phyloP scores from a whole-genome alignment of 176 grass and related monocot genomes.

The Triticum timopheevii region DNA sequence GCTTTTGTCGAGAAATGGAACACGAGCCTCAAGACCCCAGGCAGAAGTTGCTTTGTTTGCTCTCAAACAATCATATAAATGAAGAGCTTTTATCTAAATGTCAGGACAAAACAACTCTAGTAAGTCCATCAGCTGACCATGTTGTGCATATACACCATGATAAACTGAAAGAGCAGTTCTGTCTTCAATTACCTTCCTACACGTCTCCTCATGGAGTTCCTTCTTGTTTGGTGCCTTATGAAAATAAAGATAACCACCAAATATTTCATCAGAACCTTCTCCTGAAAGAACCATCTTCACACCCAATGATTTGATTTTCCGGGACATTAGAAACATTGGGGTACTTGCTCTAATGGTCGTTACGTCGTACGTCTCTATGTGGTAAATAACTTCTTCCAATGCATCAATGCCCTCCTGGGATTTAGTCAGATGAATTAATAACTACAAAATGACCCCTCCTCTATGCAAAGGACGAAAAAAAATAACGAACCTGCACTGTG shows the following conservation, averaged over 20 bases:
- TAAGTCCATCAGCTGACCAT: constrained; percentile 15
- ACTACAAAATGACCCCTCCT: not conserved
- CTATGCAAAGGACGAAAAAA: not conserved
- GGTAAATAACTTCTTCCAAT: constrained; percentile 94
- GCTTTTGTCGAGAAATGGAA: constrained; percentile 93
- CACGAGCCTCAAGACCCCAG: constrained; percentile 94
- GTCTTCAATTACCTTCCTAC: constrained; percentile 69
- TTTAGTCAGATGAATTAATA: constrained; percentile 26
- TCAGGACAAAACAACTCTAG: not conserved
- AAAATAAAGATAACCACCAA: constrained; percentile 98
- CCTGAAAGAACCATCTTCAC: constrained; percentile 99
- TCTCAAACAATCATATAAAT: constrained; percentile 95
- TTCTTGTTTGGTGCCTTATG: constrained; percentile 99
- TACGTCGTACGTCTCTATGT: constrained; percentile 88
- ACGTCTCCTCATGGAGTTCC: constrained; percentile 92
- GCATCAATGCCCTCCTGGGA: constrained; percentile 95
- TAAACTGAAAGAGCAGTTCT: not conserved
- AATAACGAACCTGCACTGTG: constrained; percentile 79
- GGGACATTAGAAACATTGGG: constrained; percentile 97
- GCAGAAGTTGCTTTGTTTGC: constrained; percentile 97
- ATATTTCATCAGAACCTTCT: constrained; percentile 97
- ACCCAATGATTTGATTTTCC: constrained; percentile 97
- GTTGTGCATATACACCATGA: not conserved
- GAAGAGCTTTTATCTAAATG: constrained; percentile 95
- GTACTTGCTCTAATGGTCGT: constrained; percentile 96